phyloP scores from a whole-genome alignment of 257 asterid species.

The Penstemon barbatus region DNA sequence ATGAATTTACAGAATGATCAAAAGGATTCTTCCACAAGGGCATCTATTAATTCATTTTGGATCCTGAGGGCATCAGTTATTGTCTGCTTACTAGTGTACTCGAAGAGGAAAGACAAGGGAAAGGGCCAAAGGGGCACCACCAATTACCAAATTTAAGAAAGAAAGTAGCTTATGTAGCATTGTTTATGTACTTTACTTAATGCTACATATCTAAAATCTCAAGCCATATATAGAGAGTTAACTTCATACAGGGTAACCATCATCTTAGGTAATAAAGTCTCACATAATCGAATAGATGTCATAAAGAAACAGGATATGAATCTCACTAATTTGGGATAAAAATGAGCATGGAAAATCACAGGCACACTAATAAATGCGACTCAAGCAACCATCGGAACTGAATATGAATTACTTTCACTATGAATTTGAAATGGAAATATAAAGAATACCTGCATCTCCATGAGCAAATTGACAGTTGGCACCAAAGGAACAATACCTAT shows the following conservation, averaged over 20 bases:
- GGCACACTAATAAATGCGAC: not conserved
- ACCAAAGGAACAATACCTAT: constrained; percentile 53
- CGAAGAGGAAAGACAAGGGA: not conserved
- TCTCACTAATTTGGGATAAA: not conserved
- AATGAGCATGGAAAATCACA: not conserved
- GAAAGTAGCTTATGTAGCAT: not conserved
- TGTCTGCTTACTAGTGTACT: not conserved
- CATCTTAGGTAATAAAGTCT: not conserved
- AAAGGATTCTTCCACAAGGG: not conserved
- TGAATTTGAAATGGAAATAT: not conserved
- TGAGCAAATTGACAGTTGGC: constrained; percentile 67
- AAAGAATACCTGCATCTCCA: constrained; percentile 48
- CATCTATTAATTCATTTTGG: not conserved
- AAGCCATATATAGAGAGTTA: not conserved
- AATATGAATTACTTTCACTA: not conserved
- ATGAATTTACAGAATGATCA: not conserved
- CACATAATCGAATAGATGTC: not conserved
- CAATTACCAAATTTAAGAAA: not conserved
- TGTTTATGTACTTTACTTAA: not conserved
- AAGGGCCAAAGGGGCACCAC: not conserved
- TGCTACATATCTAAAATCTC: not conserved
- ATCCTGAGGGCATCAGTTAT: not conserved
- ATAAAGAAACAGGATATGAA: not conserved
- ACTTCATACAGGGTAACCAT: not conserved
- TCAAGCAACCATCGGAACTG: not conserved